These are phyloP conservation scores for Microbotryomycetes sp. DNA, from an alignment of 1,284 basidiomycete genomes.

Conservation along the genomic window DNA sequence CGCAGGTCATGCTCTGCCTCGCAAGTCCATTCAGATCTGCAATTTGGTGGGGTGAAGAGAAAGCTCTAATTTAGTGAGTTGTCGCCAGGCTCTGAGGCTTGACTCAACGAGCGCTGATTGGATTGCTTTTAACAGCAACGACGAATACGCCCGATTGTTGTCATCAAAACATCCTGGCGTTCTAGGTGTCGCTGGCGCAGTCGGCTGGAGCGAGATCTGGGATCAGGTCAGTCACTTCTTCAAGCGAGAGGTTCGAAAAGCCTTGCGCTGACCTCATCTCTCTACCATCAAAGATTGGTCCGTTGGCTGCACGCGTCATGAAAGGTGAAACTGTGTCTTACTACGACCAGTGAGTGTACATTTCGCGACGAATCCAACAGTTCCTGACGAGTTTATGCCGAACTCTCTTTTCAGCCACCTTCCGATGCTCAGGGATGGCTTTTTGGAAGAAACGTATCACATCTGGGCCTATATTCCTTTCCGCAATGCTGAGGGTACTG, in stretches of 20 bases:
- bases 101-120: not conserved
- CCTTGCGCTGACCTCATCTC: not conserved
- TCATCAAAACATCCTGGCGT: slow-evolving; percentile 29
- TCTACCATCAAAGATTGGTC: not conserved
- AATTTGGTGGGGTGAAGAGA: not conserved
- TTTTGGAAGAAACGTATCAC: slow-evolving; percentile 31
- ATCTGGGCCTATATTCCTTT: slow-evolving; percentile 32
- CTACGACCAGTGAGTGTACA: slow-evolving; percentile 16
- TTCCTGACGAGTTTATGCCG: not conserved
- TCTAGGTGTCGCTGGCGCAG: slow-evolving; percentile 22
- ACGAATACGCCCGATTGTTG: not conserved
- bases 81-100: no score
- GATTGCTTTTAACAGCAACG: not conserved
- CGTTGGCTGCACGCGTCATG: not conserved
- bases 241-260: slow-evolving; percentile 9
- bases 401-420: not conserved
- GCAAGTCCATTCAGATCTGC: not conserved
- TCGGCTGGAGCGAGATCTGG: slow-evolving; percentile 34
- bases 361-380: not conserved
- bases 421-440: slow-evolving; percentile 4
- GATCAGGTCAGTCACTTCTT: slow-evolving; percentile 20
- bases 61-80: not conserved
- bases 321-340: slow-evolving; percentile 19
- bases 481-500: not conserved
- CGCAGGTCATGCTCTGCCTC: not conserved